These are phyloP conservation scores for Pythium sukuiense DNA, from an alignment of 352 stramenopile genomes.

Conservation along the genomic window DNA sequence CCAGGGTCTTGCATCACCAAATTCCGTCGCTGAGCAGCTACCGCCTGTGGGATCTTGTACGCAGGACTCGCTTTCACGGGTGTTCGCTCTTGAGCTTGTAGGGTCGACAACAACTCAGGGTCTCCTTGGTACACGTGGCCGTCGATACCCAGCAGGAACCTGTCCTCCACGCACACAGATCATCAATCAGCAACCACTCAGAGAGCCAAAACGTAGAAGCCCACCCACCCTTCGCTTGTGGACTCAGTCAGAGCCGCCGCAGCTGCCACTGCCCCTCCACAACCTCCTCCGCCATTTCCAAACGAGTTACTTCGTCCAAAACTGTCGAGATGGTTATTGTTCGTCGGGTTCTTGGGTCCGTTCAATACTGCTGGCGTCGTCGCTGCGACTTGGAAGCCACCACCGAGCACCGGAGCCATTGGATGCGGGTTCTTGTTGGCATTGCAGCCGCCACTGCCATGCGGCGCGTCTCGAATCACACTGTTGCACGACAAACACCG, in stretches of 20 bases:
- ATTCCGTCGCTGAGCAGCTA: constrained; percentile 29
- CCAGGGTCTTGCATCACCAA: constrained; percentile 13
- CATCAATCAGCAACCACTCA: neutral
- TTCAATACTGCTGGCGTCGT: constrained; percentile 26
- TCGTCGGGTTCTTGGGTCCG: constrained; percentile 35
- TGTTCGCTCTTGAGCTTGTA: constrained; percentile 47
- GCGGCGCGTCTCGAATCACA: constrained; percentile 46
- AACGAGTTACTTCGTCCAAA: constrained; percentile 28
- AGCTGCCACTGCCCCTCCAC: neutral
- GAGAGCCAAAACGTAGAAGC: neutral
- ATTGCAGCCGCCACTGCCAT: constrained; percentile 23
- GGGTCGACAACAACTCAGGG: constrained; percentile 46
- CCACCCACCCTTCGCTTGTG: constrained; percentile 59
- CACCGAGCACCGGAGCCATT: constrained; percentile 67
- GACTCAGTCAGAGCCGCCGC: constrained; percentile 34
- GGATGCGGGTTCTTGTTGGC: constrained; percentile 68
- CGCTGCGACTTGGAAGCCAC: constrained; percentile 60
- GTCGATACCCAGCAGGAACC: constrained; percentile 80
- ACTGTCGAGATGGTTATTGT: constrained; percentile 44
- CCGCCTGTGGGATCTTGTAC: constrained; percentile 49
- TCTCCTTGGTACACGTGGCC: constrained; percentile 83
- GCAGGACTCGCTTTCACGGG: constrained; percentile 37
- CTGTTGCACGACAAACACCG: constrained; percentile 80
- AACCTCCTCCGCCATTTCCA: constrained; percentile 6
- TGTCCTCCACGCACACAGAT: constrained; percentile 25